phyloP scores from a whole-genome alignment of 2,329 filamentous ascomycete genomes.

The Diplodia sapinea region DNA sequence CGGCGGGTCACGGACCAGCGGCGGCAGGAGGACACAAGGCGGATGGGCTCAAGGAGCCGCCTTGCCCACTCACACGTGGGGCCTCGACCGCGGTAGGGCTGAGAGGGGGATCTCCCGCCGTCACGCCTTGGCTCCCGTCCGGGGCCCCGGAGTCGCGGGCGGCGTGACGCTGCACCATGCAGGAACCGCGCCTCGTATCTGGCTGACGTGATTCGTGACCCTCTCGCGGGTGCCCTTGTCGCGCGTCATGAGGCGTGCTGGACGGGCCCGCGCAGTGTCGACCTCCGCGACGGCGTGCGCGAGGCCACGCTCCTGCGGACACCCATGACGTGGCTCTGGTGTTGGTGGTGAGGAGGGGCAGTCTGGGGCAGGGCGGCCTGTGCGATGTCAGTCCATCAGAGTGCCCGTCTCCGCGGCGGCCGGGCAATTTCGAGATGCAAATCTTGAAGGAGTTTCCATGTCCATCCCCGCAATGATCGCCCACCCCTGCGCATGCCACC shows the following conservation, averaged over 20 bases:
- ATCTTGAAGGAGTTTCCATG: conserved; percentile 17
- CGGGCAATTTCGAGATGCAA: conserved; percentile 20
- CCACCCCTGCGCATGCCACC: conserved; percentile 22
- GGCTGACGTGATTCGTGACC: conserved; percentile 27
- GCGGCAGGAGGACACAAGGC: conserved; percentile 12
- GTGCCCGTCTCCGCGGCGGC: conserved; percentile 19
- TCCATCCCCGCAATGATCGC: conserved; percentile 29
- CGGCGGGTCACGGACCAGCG: conserved; percentile 27
- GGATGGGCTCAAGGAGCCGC: conserved; percentile 18
- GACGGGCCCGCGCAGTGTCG: neutral
- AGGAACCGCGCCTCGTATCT: conserved; percentile 26
- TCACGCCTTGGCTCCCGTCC: conserved; percentile 17
- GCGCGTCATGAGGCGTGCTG: neutral
- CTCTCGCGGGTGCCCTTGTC: neutral
- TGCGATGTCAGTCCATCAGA: conserved; percentile 25
- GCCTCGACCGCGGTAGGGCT: conserved; percentile 28
- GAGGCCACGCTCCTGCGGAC: neutral
- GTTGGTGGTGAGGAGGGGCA: conserved; percentile 1
- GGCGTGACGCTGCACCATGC: conserved; percentile 24
- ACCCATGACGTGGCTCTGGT: neutral
- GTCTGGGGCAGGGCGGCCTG: conserved; percentile 13
- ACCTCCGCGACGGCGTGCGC: neutral
- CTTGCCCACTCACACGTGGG: conserved; percentile 23
- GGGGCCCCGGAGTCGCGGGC: conserved; percentile 10
- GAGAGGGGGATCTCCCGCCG: conserved; percentile 21